Base-by-base conservation (phyloP, 2,329 filamentous ascomycete species). In the Lasiodiplodia gonubiensis region DNA sequence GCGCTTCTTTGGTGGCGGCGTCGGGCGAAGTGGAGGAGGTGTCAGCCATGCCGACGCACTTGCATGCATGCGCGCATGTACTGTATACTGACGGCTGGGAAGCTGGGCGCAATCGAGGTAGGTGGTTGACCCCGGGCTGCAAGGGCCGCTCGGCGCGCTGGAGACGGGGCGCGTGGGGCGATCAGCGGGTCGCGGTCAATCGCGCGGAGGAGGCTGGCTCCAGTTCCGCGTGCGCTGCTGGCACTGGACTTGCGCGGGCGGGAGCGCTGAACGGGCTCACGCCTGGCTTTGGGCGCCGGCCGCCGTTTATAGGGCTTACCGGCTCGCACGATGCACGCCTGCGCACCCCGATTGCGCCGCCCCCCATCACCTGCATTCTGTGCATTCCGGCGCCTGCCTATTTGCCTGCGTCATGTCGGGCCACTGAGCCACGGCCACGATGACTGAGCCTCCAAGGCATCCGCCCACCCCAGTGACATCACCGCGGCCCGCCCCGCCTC, bases 1-100 rank as follows among this genome's bases (percentile, higher is more conserved):
- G 77, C 6, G 83, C 82, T 73, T 85, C 83, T 66, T 72, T 72
- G 23, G 75, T 71, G 35, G 74, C 71, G n/a, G 76, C 72, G 57
- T 78, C 71, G n/a, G 69, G 71, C 52, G 73, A 64, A 37, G 73
- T 72, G 30, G 52, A 48, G 27, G 53, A 18, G 52, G 48, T 46
- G 49, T 59, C 64, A 57, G 64, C 53, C 64, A 66, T 66, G 64
- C 64, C 64, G 64, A 57, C 64, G 57, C 64, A 39, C 21, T 55
- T 53, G 64, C 42, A 51, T 39, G 59, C 59, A 63, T 37, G 27
- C 46, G 35, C 11, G 46, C 59, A 63, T 63, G 59, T 63, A 46
- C 18, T 46, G 42, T 21, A 46, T 21, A 63, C 46, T 12, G 57
- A 7, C 5, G 25, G 46, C 39, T 60, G 25, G n/a, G 35, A 48